phyloP scores from a whole-genome alignment of 768 basidiomycete species.

The Kwoniella dejecticola region DNA sequence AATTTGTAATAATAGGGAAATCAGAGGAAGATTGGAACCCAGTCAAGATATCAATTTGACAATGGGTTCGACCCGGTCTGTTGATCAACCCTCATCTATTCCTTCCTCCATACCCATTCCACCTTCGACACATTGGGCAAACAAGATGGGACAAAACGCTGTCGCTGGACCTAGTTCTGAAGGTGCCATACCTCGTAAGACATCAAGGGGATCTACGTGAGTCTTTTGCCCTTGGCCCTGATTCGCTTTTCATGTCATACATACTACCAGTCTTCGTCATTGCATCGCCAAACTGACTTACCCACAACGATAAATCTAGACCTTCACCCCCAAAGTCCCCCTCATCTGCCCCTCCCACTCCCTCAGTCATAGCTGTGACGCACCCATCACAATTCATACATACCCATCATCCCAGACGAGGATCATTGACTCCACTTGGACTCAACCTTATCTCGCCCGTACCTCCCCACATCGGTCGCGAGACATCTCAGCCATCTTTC shows the following conservation, averaged over 20 bases:
- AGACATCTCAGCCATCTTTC: background rate
- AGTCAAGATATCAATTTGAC: background rate
- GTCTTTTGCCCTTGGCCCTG: background rate
- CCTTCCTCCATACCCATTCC: conserved; percentile 24
- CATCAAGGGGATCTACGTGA: conserved; percentile 7
- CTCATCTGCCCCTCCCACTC: conserved; percentile 48
- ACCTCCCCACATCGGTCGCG: conserved; percentile 26
- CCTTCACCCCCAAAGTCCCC: conserved; percentile 27
- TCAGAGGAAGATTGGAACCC: background rate
- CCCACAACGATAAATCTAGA: background rate
- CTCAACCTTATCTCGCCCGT: conserved; percentile 53
- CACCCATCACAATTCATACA: conserved; percentile 54
- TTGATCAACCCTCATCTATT: background rate
- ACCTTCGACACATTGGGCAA: background rate
- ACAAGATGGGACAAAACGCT: conserved; percentile 25
- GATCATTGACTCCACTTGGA: conserved; percentile 50
- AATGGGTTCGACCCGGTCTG: conserved; percentile 9
- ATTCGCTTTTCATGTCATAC: background rate
- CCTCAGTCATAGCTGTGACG: conserved; percentile 38
- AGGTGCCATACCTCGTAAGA: conserved; percentile 27
- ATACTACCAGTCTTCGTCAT: background rate
- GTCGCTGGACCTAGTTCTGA: conserved; percentile 41
- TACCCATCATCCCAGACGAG: conserved; percentile 55
- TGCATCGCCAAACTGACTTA: background rate
- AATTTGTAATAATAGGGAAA: background rate